Base-by-base conservation (phyloP, 148 eudicot genomes). In the Arbutus unedo region DNA sequence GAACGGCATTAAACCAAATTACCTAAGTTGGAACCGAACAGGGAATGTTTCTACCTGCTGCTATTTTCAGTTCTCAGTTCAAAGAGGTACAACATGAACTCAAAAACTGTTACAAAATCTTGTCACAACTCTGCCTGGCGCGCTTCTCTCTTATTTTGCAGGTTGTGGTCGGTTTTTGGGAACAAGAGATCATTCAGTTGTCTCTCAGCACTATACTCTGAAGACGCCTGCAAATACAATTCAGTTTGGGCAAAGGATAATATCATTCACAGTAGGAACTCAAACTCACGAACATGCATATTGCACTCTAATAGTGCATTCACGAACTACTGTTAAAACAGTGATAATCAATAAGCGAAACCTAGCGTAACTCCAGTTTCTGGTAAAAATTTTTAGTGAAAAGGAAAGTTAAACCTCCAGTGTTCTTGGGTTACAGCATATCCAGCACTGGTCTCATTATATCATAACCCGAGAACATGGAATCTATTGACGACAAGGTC, bases 131-230 rank as follows among this genome's bases (percentile, higher is more conserved):
- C 97, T 57, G 92, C 90, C 66, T 85, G 88, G 62, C 87, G 91
- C 74, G 92, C 76, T 88, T 89, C 92, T 89, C 88, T 89, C 84
- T 89, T 88, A 86, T 90, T 93, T 79, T 89, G 92, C 79, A n/a
- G 76, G 84, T 88, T 92, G 79, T 90, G 93, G 60, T 86, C 85
- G 87, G 82, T 89, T 86, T 94, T 90, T n/a, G 98, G 98, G 76
- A 94, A 96, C 66, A 96, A 85, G 48, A 94, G 43, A 83, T 93
- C 90, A 78, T 96, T 96, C 72, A 96, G 88, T 85, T 94, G 94
- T 87, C 93, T 96, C 84, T 94, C 99, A 6, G 97, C 99, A 85
- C 98, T 90, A 84, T 96, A 96, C 82, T 94, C 98, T 8, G 99
- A 96, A 48, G 98, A 86, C 83, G 97, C 99, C 99, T 96, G 94